Evolutionary conservation across 305 asterid species (phyloP).

Genomic region (Galium porrigens): DNA sequence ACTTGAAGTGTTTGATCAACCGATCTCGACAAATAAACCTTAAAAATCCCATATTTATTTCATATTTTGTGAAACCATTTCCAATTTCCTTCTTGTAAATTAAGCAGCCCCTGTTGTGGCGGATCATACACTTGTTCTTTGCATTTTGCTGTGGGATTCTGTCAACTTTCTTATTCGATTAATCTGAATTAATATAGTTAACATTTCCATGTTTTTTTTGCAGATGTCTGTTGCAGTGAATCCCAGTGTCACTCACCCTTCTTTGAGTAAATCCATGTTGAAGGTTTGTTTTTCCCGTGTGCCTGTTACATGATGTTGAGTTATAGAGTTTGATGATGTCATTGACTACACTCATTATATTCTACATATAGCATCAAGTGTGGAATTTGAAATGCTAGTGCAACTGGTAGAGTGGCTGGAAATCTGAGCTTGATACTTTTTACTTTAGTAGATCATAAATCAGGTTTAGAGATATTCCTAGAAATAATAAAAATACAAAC

Average conservation of each 20-base stretch:
- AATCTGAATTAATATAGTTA: neutral
- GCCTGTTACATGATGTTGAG: neutral
- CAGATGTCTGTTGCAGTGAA: slow-evolving; percentile 1
- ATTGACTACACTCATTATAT: neutral
- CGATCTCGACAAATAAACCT: neutral
- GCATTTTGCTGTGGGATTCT: too few species aligned
- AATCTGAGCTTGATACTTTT: neutral
- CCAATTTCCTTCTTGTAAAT: neutral
- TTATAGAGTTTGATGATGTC: neutral
- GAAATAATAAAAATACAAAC: neutral
- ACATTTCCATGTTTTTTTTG: neutral
- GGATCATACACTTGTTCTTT: neutral
- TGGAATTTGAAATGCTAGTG: neutral
- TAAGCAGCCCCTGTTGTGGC: neutral
- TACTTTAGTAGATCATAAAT: neutral
- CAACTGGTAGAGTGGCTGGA: neutral
- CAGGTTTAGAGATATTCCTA: neutral
- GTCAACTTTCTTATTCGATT: neutral
- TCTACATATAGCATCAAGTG: neutral
- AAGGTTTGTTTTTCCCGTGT: neutral
- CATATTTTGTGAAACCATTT: neutral
- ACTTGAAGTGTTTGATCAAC: neutral
- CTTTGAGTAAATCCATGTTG: neutral
- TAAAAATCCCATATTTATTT: neutral
- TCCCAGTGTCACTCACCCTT: neutral